phyloP scores from a whole-genome alignment of 768 basidiomycete species.

The Hygrocybe coccinea region DNA sequence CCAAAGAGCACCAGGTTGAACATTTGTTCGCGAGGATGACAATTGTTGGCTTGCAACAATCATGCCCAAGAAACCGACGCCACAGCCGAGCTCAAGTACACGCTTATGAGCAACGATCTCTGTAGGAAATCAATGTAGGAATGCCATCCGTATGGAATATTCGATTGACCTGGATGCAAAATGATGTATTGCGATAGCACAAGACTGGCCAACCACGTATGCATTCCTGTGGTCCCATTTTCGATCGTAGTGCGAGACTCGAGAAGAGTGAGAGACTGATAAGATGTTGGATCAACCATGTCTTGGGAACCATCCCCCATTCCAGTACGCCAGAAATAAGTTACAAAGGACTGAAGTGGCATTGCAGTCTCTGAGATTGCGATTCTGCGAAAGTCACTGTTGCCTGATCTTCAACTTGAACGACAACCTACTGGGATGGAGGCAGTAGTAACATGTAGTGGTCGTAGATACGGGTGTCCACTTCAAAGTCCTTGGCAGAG shows the following conservation, averaged over 20 bases:
- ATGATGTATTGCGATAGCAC: conserved; percentile 60
- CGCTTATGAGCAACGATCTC: conserved; percentile 42
- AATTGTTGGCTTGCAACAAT: conserved; percentile 56
- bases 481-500: conserved; percentile 47
- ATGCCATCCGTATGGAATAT: background rate
- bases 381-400: background rate
- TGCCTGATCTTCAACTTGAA: background rate
- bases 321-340: conserved; percentile 53
- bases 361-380: background rate
- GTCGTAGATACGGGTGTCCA: conserved; percentile 62
- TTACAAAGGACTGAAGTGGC: conserved; percentile 57
- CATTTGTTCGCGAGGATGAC: conserved; percentile 3
- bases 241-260: conserved; percentile 75
- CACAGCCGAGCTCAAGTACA: conserved; percentile 72
- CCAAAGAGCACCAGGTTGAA: conserved; percentile 29
- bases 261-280: conserved; percentile 51
- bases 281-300: conserved; percentile 22
- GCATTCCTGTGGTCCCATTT: conserved; percentile 70
- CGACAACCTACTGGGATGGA: conserved; percentile 31
- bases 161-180: conserved; percentile 45
- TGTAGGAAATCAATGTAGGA: conserved; percentile 16
- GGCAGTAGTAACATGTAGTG: conserved; percentile 50
- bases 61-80: conserved; percentile 70
- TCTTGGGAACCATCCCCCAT: background rate
- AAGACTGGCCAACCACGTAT: conserved; percentile 76